Conservation (phyloP, 129 eudicot genomes). For the Erigeron canadensis region DNA sequence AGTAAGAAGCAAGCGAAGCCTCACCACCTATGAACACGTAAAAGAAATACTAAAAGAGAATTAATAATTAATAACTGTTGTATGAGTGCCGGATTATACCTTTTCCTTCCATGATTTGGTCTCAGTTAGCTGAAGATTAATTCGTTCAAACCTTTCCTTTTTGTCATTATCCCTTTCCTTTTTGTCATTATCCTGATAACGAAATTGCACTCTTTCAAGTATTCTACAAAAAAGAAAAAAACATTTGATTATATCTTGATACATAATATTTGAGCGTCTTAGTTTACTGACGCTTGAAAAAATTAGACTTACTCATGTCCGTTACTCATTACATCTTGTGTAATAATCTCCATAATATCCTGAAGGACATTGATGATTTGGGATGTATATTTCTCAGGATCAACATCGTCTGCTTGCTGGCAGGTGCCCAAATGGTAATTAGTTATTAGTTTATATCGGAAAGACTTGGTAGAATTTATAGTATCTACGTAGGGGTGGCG, state of each 20-base stretch:
- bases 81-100: constrained; percentile 46
- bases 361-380: constrained; percentile 84
- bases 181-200: constrained; percentile 39
- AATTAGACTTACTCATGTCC: constrained; percentile 78
- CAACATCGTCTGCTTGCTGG: constrained; percentile 59
- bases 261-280: background rate
- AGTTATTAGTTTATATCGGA: constrained; percentile 12
- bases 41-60: background rate
- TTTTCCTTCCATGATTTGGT: constrained; percentile 84
- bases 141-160: constrained; percentile 79
- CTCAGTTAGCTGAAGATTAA: constrained; percentile 45
- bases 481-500: background rate
- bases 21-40: constrained; percentile 59
- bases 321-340: constrained; percentile 77
- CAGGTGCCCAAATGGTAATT: constrained; percentile 21
- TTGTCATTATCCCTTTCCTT: constrained; percentile 56
- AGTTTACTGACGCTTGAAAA: background rate
- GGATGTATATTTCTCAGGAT: constrained; percentile 52
- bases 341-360: constrained; percentile 93
- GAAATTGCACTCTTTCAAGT: constrained; percentile 47
- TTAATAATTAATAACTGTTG: background rate
- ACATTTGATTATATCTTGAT: background rate
- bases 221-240: constrained; percentile 40
- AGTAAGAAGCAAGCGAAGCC: constrained; percentile 86
- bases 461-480: constrained; percentile 5